phyloP scores from a whole-genome alignment of 352 stramenopile species.

The Hyaloperonospora arabidopsidis region DNA sequence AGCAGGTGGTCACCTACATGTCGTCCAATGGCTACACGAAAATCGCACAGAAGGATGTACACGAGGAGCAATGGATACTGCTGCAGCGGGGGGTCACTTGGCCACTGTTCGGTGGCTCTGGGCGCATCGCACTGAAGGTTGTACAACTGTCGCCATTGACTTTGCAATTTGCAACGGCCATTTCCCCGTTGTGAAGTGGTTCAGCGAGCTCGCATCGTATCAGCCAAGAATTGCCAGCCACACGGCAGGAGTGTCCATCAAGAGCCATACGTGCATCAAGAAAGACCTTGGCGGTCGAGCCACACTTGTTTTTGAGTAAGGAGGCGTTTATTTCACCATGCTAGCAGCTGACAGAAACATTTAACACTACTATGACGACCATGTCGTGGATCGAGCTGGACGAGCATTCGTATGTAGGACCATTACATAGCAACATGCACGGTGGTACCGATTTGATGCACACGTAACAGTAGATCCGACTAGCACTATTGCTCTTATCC shows the following conservation, averaged over 20 bases:
- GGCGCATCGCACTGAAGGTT: slow-evolving; percentile 47
- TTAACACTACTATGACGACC: too few species aligned
- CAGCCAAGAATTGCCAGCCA: slow-evolving; percentile 14
- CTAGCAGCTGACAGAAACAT: too few species aligned
- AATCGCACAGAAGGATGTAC: slow-evolving; percentile 51
- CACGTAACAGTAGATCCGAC: too few species aligned
- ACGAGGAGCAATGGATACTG: slow-evolving; percentile 53
- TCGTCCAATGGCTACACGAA: slow-evolving; percentile 50
- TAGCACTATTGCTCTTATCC: too few species aligned
- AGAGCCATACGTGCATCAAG: slow-evolving; percentile 15
- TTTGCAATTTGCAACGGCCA: slow-evolving; percentile 68
- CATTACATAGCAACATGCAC: too few species aligned
- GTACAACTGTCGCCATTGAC: slow-evolving; percentile 54
- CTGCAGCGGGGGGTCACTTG: slow-evolving; percentile 44
- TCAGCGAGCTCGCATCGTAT: slow-evolving; percentile 33
- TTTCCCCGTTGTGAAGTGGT: slow-evolving; percentile 49
- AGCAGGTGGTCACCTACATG: slow-evolving; percentile 40
- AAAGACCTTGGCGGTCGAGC: slow-evolving; percentile 16
- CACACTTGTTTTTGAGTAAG: slow-evolving; percentile 21
- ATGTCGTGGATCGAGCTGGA: too few species aligned
- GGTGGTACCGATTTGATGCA: too few species aligned
- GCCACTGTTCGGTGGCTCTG: slow-evolving; percentile 49
- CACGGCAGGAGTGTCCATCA: slow-evolving; percentile 2
- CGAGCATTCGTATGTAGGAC: too few species aligned
- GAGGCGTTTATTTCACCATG: background rate